Conservation (phyloP, 495 filamentous ascomycete genomes). For the Talaromyces borbonicus region DNA sequence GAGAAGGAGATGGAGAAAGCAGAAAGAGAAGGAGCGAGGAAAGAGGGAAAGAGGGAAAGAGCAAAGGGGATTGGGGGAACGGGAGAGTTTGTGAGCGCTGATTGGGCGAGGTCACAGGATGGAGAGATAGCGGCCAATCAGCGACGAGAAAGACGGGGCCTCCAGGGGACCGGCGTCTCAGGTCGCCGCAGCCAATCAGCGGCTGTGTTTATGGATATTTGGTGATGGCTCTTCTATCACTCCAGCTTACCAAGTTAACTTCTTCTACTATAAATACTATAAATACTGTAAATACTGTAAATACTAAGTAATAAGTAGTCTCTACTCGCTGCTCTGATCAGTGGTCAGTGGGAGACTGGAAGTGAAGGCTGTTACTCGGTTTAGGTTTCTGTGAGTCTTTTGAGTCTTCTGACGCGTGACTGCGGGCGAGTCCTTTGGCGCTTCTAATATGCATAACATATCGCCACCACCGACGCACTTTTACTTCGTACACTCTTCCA, state of each 20-base stretch:
- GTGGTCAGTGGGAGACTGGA: no score
- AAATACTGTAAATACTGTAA: neutral
- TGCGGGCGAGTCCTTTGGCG: no score
- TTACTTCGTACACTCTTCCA: no score
- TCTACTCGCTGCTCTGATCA: no score
- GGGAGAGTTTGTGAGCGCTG: neutral
- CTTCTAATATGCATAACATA: no score
- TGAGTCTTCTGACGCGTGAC: no score
- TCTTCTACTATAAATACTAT: neutral
- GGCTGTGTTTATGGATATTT: neutral
- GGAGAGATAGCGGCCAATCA: no score
- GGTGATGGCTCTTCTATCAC: neutral
- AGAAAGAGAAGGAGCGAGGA: conserved; percentile 9
- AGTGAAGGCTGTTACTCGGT: no score
- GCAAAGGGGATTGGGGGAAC: neutral
- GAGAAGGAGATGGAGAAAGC: conserved; percentile 14
- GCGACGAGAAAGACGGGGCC: no score
- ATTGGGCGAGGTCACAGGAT: neutral
- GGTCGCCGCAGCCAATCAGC: conserved; percentile 1
- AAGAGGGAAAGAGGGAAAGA: conserved; percentile 12
- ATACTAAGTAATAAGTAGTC: neutral
- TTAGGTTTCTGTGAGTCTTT: no score
- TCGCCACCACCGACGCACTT: no score
- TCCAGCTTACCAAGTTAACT: neutral
- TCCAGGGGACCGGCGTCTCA: conserved; percentile 7